Base-by-base conservation (phyloP, 2,329 filamentous ascomycete species). In the Diplodia seriata region DNA sequence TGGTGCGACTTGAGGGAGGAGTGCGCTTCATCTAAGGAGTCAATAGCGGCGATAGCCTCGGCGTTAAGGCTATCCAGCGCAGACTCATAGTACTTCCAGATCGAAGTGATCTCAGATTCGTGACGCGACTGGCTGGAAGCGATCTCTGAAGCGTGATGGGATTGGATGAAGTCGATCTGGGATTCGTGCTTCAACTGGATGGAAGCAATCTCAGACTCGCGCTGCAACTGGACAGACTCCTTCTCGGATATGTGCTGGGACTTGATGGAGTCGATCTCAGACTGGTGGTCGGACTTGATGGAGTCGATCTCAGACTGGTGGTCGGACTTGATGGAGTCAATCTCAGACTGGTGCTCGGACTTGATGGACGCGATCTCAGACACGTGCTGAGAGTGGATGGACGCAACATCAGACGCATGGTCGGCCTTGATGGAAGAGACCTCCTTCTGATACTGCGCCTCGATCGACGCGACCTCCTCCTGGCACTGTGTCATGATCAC, bases 351-450 rank as follows among this genome's bases (percentile, higher is more conserved):
- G 43, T 33, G 8, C 31, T 33, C 31, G 4, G 31, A 33, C 31
- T 9, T 33, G 31, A 33, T 8, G 31, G 31, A 33, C 6, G 31
- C 6, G 8, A 33, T 33, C 31, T 33, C 6, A 9, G 26, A 26
- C 26, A 26, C 26, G 26, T 26, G 26, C 26, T 26, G 26, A 26
- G 26, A 26, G 3, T 36, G 33, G 33, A 47, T 9, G 7, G 43
- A 8, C 3, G 7, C 43, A 11, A n/a, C 18, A 11, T 20, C 43
- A 7, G 18, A n/a, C 7, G 0, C 18, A 2, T 47, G n/a, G 5
- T 3, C 3, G 18, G 7, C 18, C 43, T 11, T 4, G 7, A 9
- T 20, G 1, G 43, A 12, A 0, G 0, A 2, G 3, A 20, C 8
- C 8, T 20, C 18, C n/a, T 20, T 9, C 43, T 20, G 7, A 20